Base-by-base conservation (phyloP, 192 early-diverging fungal species). In the Backusella macrospora region DNA sequence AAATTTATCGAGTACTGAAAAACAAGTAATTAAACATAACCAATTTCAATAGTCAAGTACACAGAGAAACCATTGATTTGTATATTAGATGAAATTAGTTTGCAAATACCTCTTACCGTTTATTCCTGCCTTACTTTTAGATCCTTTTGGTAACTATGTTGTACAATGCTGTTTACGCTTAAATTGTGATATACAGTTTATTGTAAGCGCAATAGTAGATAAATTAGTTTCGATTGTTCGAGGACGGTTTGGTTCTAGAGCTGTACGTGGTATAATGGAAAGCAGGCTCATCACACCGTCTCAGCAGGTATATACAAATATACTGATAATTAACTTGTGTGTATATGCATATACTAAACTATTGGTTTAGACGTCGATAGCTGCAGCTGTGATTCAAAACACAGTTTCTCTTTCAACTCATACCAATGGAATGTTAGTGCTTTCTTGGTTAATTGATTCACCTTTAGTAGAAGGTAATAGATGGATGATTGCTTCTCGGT, bases 111-210 rank as follows among this genome's bases (percentile, higher is more conserved):
- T 92, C 64, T 82, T 83, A 43, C 83, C 84, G 14, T 94, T 86
- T 75, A 91, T 93, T 21, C 94, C 96, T 6, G 90, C 92, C 59
- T 85, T 98, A 52, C 87, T 98, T 40, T 80, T 96, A 49, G 96
- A 98, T 85, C 96, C 96, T 80, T 94, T 96, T 79, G 96, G 96
- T 77, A 98, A 98, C 87, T 98, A 98, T 85, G 96, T 97, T 9
- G 92, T 98, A 12, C 96, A 98, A 82, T 92, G 94, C 79, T 97
- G 96, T 71, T 81, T 98, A 29, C 86, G 90, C 40, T 86, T 98
- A 37, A 91, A 92, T 39, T 71, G 82, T 18, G 75, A 84, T 18
- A 69, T 86, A 21, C 92, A 95, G 80, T 98, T 97, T 73, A 90
- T 97, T 26, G 96, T 94, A 78, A 93, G 96, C 72, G 92, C 96